Percentiles rank a stretch among this genome's conserved stretches.
Evolutionary conservation across 805 yeast species (phyloP).

Genomic region (Cyberlindnera mississippiensis): DNA sequence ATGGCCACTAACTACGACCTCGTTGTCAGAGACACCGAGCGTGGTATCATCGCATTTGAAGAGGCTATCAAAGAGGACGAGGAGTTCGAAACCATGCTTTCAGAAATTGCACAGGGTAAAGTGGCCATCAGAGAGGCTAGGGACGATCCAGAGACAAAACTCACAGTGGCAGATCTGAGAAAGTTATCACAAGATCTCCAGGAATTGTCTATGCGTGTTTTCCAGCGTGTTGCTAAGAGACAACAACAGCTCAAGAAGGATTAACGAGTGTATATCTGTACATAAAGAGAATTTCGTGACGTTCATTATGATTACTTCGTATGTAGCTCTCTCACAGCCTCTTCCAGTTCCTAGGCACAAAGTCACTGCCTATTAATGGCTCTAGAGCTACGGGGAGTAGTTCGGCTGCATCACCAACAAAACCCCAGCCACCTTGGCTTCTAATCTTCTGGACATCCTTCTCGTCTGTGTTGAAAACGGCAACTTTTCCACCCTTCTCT

Average conservation of each 20-base stretch:
- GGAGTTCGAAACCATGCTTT: constrained; percentile 43
- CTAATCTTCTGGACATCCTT: constrained; percentile 42
- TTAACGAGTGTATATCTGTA: background rate
- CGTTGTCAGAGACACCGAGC: constrained; percentile 82
- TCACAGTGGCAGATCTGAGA: constrained; percentile 57
- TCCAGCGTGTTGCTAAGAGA: constrained; percentile 40
- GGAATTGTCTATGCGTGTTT: constrained; percentile 68
- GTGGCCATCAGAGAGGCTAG: constrained; percentile 63
- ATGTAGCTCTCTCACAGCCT: constrained; percentile 17
- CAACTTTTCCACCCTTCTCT: constrained; percentile 74
- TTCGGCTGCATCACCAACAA: constrained; percentile 75
- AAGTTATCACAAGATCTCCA: constrained; percentile 73
- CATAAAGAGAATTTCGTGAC: background rate
- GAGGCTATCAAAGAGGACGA: constrained; percentile 46
- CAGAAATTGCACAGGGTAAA: constrained; percentile 50
- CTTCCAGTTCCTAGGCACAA: constrained; percentile 26
- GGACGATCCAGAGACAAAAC: constrained; percentile 57
- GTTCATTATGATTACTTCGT: background rate
- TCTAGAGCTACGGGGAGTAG: constrained; percentile 63
- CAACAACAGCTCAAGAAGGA: constrained; percentile 6
- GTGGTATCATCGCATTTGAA: constrained; percentile 71
- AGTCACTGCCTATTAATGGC: constrained; percentile 40
- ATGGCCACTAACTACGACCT: constrained; percentile 77
- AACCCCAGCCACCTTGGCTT: constrained; percentile 56
- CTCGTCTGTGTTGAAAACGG: constrained; percentile 73